Evolutionary conservation across 108 stramenopile species (phyloP).

Genomic region (Stephanodiscus minutulus): DNA sequence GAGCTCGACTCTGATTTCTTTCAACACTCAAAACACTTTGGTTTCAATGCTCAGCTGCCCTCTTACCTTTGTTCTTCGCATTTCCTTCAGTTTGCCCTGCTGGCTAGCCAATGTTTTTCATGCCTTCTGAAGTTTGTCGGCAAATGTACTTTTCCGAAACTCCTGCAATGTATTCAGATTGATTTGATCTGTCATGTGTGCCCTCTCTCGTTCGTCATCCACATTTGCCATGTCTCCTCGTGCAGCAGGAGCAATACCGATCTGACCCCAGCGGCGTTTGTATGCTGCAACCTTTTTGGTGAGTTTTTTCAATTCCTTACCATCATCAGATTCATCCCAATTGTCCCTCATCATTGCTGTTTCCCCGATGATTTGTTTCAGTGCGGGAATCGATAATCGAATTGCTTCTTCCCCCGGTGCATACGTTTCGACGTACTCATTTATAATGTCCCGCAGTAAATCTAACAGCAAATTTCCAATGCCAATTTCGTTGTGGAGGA

Average conservation of each 20-base stretch:
- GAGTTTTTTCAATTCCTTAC: background rate
- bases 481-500: background rate
- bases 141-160: too few relatives aligned
- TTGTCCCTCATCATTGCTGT: background rate
- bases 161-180: too few relatives aligned
- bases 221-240: too few relatives aligned
- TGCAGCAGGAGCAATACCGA: too few relatives aligned
- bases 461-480: background rate
- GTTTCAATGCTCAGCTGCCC: background rate
- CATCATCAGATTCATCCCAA: background rate
- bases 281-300: background rate
- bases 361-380: background rate
- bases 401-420: background rate
- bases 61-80: background rate
- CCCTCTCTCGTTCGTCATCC: too few relatives aligned
- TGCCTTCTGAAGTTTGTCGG: background rate
- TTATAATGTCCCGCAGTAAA: background rate
- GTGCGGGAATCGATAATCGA: background rate
- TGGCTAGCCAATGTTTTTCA: background rate
- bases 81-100: background rate
- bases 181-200: too few relatives aligned
- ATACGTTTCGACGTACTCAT: background rate
- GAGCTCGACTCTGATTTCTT: conserved; percentile 6
- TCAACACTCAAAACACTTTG: conserved; percentile 2
- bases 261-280: background rate